phyloP scores from a whole-genome alignment of 2,329 filamentous ascomycete species.

The Domatiomyces catenatus region DNA sequence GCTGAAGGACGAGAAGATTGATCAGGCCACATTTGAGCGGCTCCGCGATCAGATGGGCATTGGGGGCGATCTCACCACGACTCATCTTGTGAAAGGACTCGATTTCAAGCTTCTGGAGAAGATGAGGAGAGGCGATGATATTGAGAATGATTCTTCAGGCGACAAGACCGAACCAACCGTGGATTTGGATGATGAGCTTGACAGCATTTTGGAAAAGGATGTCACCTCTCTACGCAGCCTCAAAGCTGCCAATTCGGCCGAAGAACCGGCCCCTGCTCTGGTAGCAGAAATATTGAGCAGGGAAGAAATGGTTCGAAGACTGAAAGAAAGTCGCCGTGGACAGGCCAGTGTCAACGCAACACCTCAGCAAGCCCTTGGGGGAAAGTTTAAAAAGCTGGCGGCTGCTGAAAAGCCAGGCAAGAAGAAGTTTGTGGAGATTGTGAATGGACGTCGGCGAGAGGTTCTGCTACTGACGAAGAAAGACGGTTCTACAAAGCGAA shows the following conservation, averaged over 20 bases:
- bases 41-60: conserved; percentile 57
- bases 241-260: not conserved
- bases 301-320: conserved; percentile 43
- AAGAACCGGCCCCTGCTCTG: conserved; percentile 11
- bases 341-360: conserved; percentile 26
- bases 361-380: conserved; percentile 36
- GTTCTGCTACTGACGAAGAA: conserved; percentile 44
- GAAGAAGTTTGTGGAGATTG: conserved; percentile 38
- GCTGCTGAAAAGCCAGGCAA: conserved; percentile 22
- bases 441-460: conserved; percentile 36
- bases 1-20: conserved; percentile 70
- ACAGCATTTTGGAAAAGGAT: conserved; percentile 26
- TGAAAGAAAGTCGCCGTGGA: conserved; percentile 36
- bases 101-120: conserved; percentile 56
- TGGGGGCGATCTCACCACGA: conserved; percentile 64
- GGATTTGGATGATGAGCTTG: conserved; percentile 49
- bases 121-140: conserved; percentile 36
- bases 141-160: conserved; percentile 18
- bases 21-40: conserved; percentile 61
- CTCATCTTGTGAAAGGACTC: conserved; percentile 80
- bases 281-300: conserved; percentile 32
- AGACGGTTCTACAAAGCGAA: conserved; percentile 46
- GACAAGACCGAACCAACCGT: conserved; percentile 17
- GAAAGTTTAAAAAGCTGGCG: conserved; percentile 40
- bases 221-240: conserved; percentile 10